A percentile compares a stretch with the other conserved stretches of the same genome.
Conservation (phyloP, 2,329 filamentous ascomycete species). For the Arthroderma uncinatum region DNA sequence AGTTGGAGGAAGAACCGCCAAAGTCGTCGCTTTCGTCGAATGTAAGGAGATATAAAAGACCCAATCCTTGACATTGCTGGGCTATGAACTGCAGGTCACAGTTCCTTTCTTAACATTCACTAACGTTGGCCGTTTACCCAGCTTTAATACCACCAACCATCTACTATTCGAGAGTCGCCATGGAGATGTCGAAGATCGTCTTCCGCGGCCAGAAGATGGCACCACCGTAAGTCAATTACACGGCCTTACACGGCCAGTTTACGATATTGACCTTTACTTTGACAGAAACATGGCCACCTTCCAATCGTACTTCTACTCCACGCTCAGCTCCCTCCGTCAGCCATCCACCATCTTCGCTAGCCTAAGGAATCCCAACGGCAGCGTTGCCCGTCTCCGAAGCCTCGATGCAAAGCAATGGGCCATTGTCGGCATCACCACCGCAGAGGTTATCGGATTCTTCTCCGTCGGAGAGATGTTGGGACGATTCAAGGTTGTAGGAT, state of each 20-base stretch:
- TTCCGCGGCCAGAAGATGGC: conserved; percentile 82
- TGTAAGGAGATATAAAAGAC: conserved; percentile 48
- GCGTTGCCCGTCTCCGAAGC: conserved; percentile 50
- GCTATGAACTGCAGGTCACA: no score
- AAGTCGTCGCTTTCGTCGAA: conserved; percentile 67
- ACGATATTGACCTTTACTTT: conserved; percentile 10
- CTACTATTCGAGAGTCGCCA: conserved; percentile 83
- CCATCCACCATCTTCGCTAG: conserved; percentile 48
- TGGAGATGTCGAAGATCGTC: conserved; percentile 80
- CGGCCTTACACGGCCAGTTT: neutral
- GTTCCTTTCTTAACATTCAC: conserved; percentile 7
- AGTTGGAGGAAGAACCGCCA: conserved; percentile 74
- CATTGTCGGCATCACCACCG: conserved; percentile 63
- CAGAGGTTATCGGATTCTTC: conserved; percentile 93
- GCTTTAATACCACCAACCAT: conserved; percentile 57
- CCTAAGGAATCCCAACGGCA: conserved; percentile 8
- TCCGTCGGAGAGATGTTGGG: conserved; percentile 95
- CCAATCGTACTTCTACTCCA: conserved; percentile 72
- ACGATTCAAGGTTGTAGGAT: conserved; percentile 87
- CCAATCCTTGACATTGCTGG: neutral
- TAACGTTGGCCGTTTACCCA: neutral
- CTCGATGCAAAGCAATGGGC: conserved; percentile 60
- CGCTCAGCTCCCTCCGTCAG: conserved; percentile 60
- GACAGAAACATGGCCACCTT: conserved; percentile 65
- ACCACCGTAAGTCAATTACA: conserved; percentile 63